Percentiles rank a stretch among this genome's conserved stretches.
Conservation (phyloP, 805 yeast genomes). For the Candida golubevii region DNA sequence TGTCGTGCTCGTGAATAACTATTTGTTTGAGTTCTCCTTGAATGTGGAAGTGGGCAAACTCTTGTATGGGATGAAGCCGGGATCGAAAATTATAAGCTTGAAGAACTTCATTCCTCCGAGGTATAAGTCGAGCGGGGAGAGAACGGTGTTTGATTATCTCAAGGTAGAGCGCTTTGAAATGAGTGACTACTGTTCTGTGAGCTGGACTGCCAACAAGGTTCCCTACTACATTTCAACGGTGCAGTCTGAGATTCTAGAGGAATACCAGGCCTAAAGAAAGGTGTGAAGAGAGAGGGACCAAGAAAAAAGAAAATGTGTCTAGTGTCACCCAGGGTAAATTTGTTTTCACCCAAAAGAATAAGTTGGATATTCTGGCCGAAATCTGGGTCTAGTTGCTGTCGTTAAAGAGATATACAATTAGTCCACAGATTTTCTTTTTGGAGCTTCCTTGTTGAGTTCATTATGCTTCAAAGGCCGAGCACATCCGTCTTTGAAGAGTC, state of each 20-base stretch:
- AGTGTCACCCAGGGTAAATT: no score
- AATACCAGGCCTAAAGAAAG: no score
- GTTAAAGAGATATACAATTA: no score
- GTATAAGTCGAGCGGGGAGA: conserved; percentile 53
- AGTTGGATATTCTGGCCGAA: no score
- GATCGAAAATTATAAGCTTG: conserved; percentile 74
- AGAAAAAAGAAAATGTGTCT: no score
- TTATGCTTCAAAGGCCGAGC: no score
- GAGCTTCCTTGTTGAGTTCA: no score
- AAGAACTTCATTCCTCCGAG: conserved; percentile 77
- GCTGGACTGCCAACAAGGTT: conserved; percentile 87
- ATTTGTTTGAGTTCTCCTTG: conserved; percentile 72
- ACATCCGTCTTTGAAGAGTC: no score
- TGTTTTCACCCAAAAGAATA: no score
- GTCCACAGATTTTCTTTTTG: no score
- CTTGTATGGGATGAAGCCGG: conserved; percentile 60
- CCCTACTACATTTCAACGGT: conserved; percentile 76
- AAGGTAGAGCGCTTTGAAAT: conserved; percentile 54
- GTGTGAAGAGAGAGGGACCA: no score
- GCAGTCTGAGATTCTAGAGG: conserved; percentile 34
- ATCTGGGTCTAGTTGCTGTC: no score
- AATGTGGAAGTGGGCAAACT: conserved; percentile 64
- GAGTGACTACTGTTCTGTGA: conserved; percentile 69
- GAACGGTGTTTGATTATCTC: conserved; percentile 59
- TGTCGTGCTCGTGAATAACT: conserved; percentile 77